These are phyloP conservation scores for Isatis tinctoria DNA, from an alignment of 345 rosid species.

Conservation along the genomic window DNA sequence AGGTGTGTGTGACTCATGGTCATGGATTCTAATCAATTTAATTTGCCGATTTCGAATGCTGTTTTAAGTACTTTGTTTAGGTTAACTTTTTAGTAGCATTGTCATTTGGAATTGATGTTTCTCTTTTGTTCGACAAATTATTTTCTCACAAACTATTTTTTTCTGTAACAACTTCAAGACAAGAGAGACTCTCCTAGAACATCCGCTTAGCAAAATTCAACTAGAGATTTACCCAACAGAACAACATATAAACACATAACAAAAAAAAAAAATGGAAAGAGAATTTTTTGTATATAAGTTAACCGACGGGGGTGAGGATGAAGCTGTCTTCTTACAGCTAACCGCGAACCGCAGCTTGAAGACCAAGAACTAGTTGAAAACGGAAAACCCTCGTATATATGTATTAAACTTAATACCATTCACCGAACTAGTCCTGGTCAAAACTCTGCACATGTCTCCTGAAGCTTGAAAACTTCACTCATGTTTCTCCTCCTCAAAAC, in stretches of 20 bases:
- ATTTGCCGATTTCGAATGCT: background rate
- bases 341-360: background rate
- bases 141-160: background rate
- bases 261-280: background rate
- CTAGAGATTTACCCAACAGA: background rate
- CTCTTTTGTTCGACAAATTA: background rate
- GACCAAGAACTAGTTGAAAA: conserved; percentile 5
- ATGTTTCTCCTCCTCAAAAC: conserved; percentile 19
- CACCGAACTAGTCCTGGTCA: conserved; percentile 15
- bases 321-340: background rate
- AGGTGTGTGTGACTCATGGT: no score
- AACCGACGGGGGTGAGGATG: background rate
- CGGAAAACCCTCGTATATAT: background rate
- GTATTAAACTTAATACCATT: background rate
- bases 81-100: background rate
- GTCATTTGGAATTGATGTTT: background rate
- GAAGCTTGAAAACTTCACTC: conserved; percentile 8
- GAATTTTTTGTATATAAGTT: background rate
- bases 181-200: background rate
- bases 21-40: no score
- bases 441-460: background rate
- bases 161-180: background rate
- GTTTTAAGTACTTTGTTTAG: background rate
- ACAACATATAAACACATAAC: conserved; percentile 6
- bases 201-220: background rate